Conservation (phyloP, 257 asterid genomes). For the Ophiorrhiza pumila region DNA sequence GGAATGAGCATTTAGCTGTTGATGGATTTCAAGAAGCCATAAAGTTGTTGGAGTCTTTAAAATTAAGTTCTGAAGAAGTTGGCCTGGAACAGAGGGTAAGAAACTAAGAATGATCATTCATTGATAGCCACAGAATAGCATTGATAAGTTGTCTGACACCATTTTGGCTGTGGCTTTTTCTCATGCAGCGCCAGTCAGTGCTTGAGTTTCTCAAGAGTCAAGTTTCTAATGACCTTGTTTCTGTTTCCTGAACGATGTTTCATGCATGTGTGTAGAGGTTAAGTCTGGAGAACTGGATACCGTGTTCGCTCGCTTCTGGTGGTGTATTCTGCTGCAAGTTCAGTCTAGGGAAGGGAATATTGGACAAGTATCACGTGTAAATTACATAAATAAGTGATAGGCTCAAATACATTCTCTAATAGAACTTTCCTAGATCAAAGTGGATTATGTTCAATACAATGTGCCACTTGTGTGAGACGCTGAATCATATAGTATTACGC, state of each 20-base stretch:
- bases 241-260: constrained; percentile 13
- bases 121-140: neutral
- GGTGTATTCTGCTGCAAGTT: neutral
- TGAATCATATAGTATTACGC: neutral
- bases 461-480: neutral
- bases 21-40: constrained; percentile 77
- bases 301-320: neutral
- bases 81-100: constrained; percentile 70
- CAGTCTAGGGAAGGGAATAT: neutral
- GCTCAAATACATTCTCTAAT: constrained; percentile 5
- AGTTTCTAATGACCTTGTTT: constrained; percentile 32
- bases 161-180: neutral
- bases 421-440: neutral
- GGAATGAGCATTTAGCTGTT: constrained; percentile 56
- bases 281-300: neutral
- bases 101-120: constrained; percentile 32
- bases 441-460: neutral
- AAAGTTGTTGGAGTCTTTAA: constrained; percentile 52
- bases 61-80: constrained; percentile 46
- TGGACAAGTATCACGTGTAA: constrained; percentile 30
- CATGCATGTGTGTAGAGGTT: neutral
- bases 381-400: constrained; percentile 25
- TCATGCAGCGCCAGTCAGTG: constrained; percentile 72
- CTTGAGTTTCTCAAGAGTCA: constrained; percentile 70
- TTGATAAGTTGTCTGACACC: constrained; percentile 14